Conservation (phyloP, 1,284 basidiomycete genomes). For the Cryptococcus jaspeensis region DNA sequence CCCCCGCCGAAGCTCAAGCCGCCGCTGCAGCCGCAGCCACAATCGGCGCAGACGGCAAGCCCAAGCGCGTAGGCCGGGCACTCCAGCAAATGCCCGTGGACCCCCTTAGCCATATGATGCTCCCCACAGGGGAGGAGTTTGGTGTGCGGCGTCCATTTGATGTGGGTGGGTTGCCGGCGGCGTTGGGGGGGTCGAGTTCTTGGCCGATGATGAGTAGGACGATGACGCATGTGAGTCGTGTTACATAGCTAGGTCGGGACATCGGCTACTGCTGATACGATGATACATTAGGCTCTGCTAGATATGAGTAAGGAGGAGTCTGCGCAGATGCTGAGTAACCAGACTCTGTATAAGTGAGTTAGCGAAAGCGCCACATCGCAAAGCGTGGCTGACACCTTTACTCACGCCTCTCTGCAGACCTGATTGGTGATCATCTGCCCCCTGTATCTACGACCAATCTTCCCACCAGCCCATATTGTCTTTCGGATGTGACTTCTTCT, state of each 20-base stretch:
- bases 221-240: constrained; percentile 30
- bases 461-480: too few species aligned
- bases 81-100: background rate
- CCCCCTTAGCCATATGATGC: constrained; percentile 14
- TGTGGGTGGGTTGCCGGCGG: constrained; percentile 15
- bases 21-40: background rate
- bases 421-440: too few species aligned
- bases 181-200: constrained; percentile 16
- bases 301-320: too few species aligned
- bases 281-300: too few species aligned
- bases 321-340: too few species aligned
- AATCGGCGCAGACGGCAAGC: background rate
- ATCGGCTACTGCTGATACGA: too few species aligned
- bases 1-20: background rate
- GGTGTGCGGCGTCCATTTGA: constrained; percentile 28
- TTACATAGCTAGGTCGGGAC: background rate
- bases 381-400: too few species aligned
- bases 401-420: too few species aligned
- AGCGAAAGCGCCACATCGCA: too few species aligned
- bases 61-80: background rate
- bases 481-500: too few species aligned
- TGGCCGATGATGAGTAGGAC: constrained; percentile 40
- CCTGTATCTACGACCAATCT: too few species aligned
- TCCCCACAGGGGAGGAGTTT: constrained; percentile 29
- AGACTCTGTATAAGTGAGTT: too few species aligned